Conservation (phyloP, 495 filamentous ascomycete species). For the Immersiella caudata region DNA sequence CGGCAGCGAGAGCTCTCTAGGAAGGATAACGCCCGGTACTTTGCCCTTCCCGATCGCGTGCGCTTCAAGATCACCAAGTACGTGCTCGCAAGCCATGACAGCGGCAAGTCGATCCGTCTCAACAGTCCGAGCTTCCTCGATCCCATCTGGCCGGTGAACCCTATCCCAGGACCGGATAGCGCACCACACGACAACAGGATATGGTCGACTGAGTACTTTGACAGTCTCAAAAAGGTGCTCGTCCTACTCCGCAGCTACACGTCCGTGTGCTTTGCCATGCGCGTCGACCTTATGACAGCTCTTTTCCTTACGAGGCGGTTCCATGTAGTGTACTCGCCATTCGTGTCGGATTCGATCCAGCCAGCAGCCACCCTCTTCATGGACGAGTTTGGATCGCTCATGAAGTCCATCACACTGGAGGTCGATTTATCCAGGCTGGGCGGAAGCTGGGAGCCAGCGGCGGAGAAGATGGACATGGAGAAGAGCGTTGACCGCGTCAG, state of each 20-base stretch:
- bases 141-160: conserved; percentile 29
- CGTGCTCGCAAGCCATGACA: conserved; percentile 20
- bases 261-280: conserved; percentile 29
- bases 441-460: conserved; percentile 22
- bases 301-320: conserved; percentile 35
- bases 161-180: not conserved
- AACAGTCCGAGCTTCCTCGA: conserved; percentile 25
- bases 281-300: conserved; percentile 29
- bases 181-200: conserved; percentile 2
- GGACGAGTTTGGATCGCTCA: conserved; percentile 28
- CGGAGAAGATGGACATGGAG: conserved; percentile 16
- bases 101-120: conserved; percentile 31
- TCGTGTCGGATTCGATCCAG: conserved; percentile 16
- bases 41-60: conserved; percentile 25
- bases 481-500: conserved; percentile 12
- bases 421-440: conserved; percentile 35
- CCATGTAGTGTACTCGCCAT: conserved; percentile 36
- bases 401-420: conserved; percentile 37
- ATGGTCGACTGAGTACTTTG: conserved; percentile 33
- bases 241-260: conserved; percentile 23
- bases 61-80: conserved; percentile 29
- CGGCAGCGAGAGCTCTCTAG: not conserved
- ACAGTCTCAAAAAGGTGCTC: conserved; percentile 26
- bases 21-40: conserved; percentile 27
- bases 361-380: conserved; percentile 28